These are phyloP conservation scores for Hanseniaspora mollemarum DNA, from an alignment of 805 yeast genomes.

Conservation along the genomic window DNA sequence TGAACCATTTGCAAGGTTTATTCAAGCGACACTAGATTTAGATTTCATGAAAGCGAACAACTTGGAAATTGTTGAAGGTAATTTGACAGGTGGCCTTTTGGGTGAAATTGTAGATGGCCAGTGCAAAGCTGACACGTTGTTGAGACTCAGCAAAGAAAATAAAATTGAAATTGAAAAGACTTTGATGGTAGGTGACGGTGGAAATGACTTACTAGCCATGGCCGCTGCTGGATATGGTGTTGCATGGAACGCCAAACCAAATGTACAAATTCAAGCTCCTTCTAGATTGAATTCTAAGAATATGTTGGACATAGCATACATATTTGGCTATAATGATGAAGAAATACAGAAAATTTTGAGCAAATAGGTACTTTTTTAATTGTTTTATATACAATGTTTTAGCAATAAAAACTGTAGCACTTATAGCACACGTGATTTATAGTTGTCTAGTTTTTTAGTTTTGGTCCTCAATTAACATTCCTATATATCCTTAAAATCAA, in stretches of 20 bases:
- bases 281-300: conserved; percentile 63
- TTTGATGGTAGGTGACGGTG: conserved; percentile 94
- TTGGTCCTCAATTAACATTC: too few species aligned
- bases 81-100: conserved; percentile 59
- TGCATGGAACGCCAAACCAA: conserved; percentile 97
- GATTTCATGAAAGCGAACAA: conserved; percentile 86
- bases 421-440: too few species aligned
- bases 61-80: conserved; percentile 36
- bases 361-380: not conserved
- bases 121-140: conserved; percentile 63
- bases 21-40: conserved; percentile 53
- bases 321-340: conserved; percentile 42
- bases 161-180: conserved; percentile 41
- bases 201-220: conserved; percentile 93
- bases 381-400: too few species aligned
- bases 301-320: conserved; percentile 64
- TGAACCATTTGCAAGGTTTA: conserved; percentile 69
- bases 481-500: too few species aligned
- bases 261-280: conserved; percentile 76
- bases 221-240: conserved; percentile 80
- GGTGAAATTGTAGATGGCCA: conserved; percentile 83
- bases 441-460: too few species aligned
- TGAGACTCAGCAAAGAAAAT: conserved; percentile 42
- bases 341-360: not conserved
- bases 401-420: too few species aligned